These are phyloP conservation scores for Aureobasidium sp. DNA, from an alignment of 2,329 filamentous ascomycete genomes.

Conservation along the genomic window DNA sequence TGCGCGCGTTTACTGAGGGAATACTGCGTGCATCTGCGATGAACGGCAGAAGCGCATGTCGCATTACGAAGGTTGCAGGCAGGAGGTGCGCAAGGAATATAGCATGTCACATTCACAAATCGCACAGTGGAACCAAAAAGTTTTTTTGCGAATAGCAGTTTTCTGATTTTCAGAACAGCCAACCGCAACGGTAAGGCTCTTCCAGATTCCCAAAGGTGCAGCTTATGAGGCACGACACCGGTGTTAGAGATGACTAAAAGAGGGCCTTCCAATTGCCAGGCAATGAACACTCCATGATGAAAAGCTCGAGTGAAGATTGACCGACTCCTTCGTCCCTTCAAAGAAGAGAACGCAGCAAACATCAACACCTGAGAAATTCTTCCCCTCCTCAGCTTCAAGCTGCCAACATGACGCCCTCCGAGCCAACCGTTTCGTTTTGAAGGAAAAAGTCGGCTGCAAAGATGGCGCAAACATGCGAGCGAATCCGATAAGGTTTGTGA, in stretches of 20 bases:
- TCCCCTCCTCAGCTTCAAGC: slow-evolving; percentile 9
- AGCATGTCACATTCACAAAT: not conserved
- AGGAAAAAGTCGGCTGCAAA: slow-evolving; percentile 7
- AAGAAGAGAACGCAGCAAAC: not conserved
- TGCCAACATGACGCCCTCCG: slow-evolving; percentile 10
- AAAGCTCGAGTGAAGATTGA: slow-evolving; percentile 12
- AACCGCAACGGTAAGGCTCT: slow-evolving; percentile 5
- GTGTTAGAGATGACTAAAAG: slow-evolving; percentile 7
- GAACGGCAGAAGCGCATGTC: not conserved
- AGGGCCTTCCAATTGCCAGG: slow-evolving; percentile 4
- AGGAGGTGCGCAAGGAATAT: no score
- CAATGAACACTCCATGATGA: slow-evolving; percentile 7
- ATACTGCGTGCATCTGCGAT: no score
- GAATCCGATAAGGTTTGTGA: slow-evolving; percentile 10
- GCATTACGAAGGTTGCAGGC: no score
- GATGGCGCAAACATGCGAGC: slow-evolving; percentile 9
- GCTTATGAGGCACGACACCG: slow-evolving; percentile 6
- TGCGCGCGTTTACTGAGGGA: no score
- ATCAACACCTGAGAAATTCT: not conserved
- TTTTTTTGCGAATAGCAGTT: slow-evolving; percentile 12
- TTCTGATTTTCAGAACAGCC: slow-evolving; percentile 14
- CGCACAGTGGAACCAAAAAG: not conserved
- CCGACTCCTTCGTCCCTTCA: not conserved
- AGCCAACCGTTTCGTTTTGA: not conserved
- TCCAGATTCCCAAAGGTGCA: slow-evolving; percentile 1